Evolutionary conservation across 2,329 filamentous ascomycete genomes (phyloP), one percentile per base, ranked within the genome.

Genomic region (Beauveria brongniartii): DNA sequence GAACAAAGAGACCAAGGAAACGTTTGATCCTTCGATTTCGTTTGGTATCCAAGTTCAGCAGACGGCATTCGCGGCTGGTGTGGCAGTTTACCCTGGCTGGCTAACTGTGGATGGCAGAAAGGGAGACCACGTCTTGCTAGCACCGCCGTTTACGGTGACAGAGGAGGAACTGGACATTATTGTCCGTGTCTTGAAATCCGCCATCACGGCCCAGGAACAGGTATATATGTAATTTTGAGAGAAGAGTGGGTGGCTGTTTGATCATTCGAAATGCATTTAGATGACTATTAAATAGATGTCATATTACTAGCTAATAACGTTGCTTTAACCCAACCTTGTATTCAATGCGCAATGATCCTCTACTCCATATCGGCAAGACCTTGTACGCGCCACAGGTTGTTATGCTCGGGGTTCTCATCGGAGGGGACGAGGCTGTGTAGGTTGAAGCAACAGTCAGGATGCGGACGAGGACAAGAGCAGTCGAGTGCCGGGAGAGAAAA

Each of bases 61-160:
- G 34, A 64, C 62, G 9, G 71, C 71, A 0, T 71, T 73, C 24
- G 61, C 67, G 12, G 46, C 68, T 16, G 69, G 71, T 0, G 67
- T 81, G n/a, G 71, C 73, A 8, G 68, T 90, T 3, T 91, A 90
- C 68, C 84, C 84, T 1, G 86, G 86, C 0, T 74, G 75, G 0
- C 87, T 87, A 1, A 84, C 84, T 0, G 82, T 77, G 0, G 85
- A 80, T 65, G 79, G 89, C 50, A 77, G 81, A 1, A 69, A 69
- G 1, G 88, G 89, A 10, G 89, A 92, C 67, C 87, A 90, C 70
- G 75, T 91, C 41, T 77, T 92, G 28, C 67, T 92, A 12, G 82
- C 87, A 1, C 89, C 89, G 5, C 80, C 89, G 1, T 91, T 85
- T 72, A 90, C 82, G 50, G 77, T 87, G 24, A 84, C 79, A 1